Evolutionary conservation across 345 rosid species (phyloP).

Genomic region (Triadica sebifera): DNA sequence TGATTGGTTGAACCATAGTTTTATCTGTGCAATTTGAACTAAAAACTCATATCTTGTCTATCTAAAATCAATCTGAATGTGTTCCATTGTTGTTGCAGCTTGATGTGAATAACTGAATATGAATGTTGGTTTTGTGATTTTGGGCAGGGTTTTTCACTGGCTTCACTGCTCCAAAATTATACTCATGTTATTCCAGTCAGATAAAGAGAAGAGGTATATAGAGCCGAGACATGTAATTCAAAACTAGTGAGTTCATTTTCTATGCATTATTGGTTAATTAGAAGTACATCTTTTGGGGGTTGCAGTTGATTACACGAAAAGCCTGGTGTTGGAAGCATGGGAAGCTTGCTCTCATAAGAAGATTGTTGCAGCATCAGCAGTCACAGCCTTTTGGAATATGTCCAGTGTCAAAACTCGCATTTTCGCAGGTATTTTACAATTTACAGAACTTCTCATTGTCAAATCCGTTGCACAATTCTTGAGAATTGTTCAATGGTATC

Average conservation of each 20-base stretch:
- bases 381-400: slow-evolving; percentile 86
- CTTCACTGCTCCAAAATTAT: slow-evolving; percentile 36
- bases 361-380: slow-evolving; percentile 69
- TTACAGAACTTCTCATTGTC: background rate
- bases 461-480: background rate
- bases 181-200: slow-evolving; percentile 55
- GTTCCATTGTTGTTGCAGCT: background rate
- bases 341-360: slow-evolving; percentile 82
- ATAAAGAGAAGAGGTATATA: slow-evolving; percentile 58
- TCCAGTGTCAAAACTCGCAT: slow-evolving; percentile 73
- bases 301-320: slow-evolving; percentile 51
- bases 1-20: too few relatives aligned
- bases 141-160: slow-evolving; percentile 74
- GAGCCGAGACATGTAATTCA: background rate
- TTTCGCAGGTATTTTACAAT: slow-evolving; percentile 47
- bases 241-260: background rate
- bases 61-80: background rate
- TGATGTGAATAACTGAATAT: slow-evolving; percentile 7
- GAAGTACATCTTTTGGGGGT: slow-evolving; percentile 2
- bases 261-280: slow-evolving; percentile 7
- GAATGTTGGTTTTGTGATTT: slow-evolving; percentile 12
- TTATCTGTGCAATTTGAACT: too few relatives aligned
- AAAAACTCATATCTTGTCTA: background rate
- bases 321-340: slow-evolving; percentile 59
- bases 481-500: too few relatives aligned